Conservation (phyloP, 2,329 filamentous ascomycete genomes). For the Mycosphaerella sp. region DNA sequence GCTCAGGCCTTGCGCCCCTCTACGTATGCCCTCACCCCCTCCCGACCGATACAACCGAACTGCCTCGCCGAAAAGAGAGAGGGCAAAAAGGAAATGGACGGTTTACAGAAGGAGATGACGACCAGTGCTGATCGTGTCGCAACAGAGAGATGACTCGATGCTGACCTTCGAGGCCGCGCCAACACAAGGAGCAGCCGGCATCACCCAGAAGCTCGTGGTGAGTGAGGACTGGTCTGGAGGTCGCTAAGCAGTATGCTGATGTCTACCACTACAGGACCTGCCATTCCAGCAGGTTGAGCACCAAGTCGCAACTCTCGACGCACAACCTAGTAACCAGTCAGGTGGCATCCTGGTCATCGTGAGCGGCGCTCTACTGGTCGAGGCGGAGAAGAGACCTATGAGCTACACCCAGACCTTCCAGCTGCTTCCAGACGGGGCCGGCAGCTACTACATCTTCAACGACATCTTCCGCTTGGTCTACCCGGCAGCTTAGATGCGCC, state of each 20-base stretch:
- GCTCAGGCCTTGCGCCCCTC: slow-evolving; percentile 58
- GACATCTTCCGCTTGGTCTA: slow-evolving; percentile 92
- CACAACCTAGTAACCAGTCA: slow-evolving; percentile 64
- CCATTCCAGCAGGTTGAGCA: slow-evolving; percentile 79
- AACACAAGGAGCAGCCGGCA: slow-evolving; percentile 56
- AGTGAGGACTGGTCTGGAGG: slow-evolving; percentile 28
- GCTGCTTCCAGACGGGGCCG: slow-evolving; percentile 60
- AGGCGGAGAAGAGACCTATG: slow-evolving; percentile 80
- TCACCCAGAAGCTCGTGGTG: slow-evolving; percentile 78
- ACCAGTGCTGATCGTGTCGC: slow-evolving; percentile 11
- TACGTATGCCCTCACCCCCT: slow-evolving; percentile 56
- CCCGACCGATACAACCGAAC: not conserved
- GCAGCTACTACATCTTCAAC: slow-evolving; percentile 83
- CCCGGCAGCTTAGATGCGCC: slow-evolving; percentile 32
- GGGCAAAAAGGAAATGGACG: not conserved
- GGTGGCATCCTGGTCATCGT: slow-evolving; percentile 79
- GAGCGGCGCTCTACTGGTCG: slow-evolving; percentile 77
- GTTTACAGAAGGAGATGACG: not conserved
- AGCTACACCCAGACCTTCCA: slow-evolving; percentile 89
- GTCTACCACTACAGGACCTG: slow-evolving; percentile 50
- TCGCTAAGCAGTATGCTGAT: not conserved
- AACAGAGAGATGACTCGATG: slow-evolving; percentile 75
- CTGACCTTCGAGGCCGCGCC: slow-evolving; percentile 80
- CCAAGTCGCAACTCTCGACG: slow-evolving; percentile 68
- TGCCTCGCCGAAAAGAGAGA: not conserved